Base-by-base conservation (phyloP, 75 land plant species). In the Selaginella tamariscina region DNA sequence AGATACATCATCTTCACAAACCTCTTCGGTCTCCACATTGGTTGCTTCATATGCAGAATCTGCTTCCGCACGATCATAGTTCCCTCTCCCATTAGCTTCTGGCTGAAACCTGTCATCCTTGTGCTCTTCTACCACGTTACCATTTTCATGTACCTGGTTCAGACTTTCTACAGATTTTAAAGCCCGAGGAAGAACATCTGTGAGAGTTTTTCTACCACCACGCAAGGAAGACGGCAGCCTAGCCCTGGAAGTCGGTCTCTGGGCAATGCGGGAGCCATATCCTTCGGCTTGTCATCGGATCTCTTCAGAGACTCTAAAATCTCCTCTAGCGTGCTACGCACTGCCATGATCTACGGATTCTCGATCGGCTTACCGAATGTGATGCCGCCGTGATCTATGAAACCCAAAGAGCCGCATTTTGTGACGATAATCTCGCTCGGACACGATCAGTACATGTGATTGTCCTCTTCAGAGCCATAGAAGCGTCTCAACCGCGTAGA, bases 201-300 rank as follows among this genome's bases (percentile, higher is more conserved):
- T 15, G 11, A 39, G 15, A 39, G 11, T 39, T 15, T 39, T 39
- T 39, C 49, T 39, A 39, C 49, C 49, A 1, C 79, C 68, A 27
- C 69, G 66, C 1, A 73, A 68, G 30, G 75, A 31, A 0, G 90
- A 73, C 0, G 95, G 95, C 31, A 79, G 69, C 39, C 90, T 70
- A 15, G 80, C 82, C 73, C 74, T 74, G 18, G 95, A 81, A 13
- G 81, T 74, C 13, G 90, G 95, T 31, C 95, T 69, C 9, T 73
- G 64, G 95, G 95, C 62, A 89, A 63, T 15, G 94, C 82, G 0
- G 93, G 93, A 1, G 88, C 88, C 60, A 71, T 1, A 68, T 82
- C 84, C 29, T 71, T 80, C n/a, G 82, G 81, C 64, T 69, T 29
- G 23, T 80, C 84, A 28, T 85, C 88, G 31, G 65, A 66, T 32